These are phyloP conservation scores for Coniochaeta ligniaria DNA, from an alignment of 2,329 filamentous ascomycete genomes.

Conservation along the genomic window DNA sequence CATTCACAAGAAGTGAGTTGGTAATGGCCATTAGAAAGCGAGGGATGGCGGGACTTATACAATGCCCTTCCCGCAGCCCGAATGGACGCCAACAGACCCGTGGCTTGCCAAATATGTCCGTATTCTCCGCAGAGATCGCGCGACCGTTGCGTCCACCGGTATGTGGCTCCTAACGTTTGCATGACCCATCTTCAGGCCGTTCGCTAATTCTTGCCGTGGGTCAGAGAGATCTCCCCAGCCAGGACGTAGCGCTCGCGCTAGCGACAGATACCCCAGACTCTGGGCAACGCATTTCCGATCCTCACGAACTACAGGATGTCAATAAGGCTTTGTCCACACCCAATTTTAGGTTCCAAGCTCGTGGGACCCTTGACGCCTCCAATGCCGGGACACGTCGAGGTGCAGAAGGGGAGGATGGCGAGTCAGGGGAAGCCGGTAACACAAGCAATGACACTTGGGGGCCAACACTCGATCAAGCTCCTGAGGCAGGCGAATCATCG, in stretches of 20 bases:
- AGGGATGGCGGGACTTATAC: not conserved
- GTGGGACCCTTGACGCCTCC: not conserved
- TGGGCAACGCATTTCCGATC: not conserved
- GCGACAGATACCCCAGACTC: not conserved
- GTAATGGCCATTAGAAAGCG: not conserved
- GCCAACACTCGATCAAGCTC: not conserved
- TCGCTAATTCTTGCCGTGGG: not conserved
- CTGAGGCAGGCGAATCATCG: not conserved
- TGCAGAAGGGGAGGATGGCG: not conserved
- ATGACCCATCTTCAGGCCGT: not conserved
- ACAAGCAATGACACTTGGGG: not conserved
- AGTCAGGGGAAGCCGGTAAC: not conserved
- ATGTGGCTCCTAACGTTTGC: not conserved
- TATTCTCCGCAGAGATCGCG: not conserved
- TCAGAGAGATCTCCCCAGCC: not conserved
- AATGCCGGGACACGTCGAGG: not conserved
- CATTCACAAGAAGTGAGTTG: slow-evolving; percentile 7
- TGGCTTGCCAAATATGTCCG: not conserved
- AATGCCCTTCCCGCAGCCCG: not conserved
- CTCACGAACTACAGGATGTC: not conserved
- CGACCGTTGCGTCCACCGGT: not conserved
- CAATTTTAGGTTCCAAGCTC: not conserved
- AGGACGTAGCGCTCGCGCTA: not conserved
- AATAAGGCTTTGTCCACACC: not conserved
- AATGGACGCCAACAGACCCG: slow-evolving; percentile 1